These are phyloP conservation scores for Rhizophora mangle DNA, from an alignment of 345 rosid genomes.

Conservation along the genomic window DNA sequence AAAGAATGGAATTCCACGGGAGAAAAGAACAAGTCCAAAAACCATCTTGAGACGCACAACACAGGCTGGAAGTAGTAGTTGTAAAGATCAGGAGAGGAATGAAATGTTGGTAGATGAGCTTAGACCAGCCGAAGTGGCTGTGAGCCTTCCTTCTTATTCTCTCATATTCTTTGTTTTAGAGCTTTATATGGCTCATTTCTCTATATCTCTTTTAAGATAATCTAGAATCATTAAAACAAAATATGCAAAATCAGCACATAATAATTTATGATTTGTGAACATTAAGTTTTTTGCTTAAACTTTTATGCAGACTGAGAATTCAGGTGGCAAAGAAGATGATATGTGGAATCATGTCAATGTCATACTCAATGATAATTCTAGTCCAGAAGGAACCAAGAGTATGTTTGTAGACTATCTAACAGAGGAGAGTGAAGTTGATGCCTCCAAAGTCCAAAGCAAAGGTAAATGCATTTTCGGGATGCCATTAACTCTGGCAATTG, in stretches of 20 bases:
- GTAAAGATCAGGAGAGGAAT: conserved; percentile 29
- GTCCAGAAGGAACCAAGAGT: conserved; percentile 8
- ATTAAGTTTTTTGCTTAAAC: conserved; percentile 1
- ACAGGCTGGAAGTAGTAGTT: conserved; percentile 10
- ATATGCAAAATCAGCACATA: too few relatives aligned
- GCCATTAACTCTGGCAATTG: background rate
- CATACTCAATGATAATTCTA: conserved; percentile 20
- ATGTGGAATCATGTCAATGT: conserved; percentile 24
- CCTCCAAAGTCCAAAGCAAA: conserved; percentile 34
- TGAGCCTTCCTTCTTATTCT: conserved; percentile 22
- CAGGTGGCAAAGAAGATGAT: conserved; percentile 35
- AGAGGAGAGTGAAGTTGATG: conserved; percentile 31
- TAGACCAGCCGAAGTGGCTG: conserved; percentile 15
- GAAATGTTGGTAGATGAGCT: conserved; percentile 26
- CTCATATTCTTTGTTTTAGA: background rate
- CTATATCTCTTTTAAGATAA: background rate
- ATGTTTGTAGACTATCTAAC: conserved; percentile 25
- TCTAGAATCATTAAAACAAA: background rate
- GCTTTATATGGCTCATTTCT: background rate
- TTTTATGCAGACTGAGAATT: conserved; percentile 42
- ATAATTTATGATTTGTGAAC: background rate
- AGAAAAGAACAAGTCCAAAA: conserved; percentile 17
- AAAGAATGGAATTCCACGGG: conserved; percentile 20
- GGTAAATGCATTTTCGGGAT: conserved; percentile 36
- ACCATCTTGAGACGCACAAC: conserved; percentile 21